These are phyloP conservation scores for Penicillium sp. DNA, from an alignment of 2,329 filamentous ascomycete genomes.

Conservation along the genomic window DNA sequence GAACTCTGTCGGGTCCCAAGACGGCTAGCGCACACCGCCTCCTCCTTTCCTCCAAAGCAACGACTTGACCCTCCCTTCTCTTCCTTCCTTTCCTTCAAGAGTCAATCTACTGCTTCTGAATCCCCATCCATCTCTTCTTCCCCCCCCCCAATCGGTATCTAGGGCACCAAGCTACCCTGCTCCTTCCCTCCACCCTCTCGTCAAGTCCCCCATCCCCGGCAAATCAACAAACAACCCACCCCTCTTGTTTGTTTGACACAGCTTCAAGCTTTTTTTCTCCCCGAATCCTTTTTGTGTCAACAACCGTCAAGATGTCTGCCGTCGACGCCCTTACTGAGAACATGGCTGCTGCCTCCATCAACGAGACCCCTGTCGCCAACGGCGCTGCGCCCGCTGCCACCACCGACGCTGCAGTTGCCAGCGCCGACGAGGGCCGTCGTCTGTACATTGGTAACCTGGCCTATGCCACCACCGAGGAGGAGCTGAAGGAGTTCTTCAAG, in stretches of 20 bases:
- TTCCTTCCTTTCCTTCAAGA: constrained; percentile 24
- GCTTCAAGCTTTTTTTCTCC: constrained; percentile 16
- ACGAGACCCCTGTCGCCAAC: constrained; percentile 65
- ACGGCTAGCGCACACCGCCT: constrained; percentile 23
- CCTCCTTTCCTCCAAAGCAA: constrained; percentile 18
- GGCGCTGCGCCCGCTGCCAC: constrained; percentile 63
- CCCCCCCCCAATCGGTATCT: constrained; percentile 53
- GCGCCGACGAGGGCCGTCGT: constrained; percentile 97
- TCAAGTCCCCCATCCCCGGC: constrained; percentile 46
- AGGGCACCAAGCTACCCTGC: constrained; percentile 90
- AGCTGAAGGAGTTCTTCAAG: constrained; percentile 99
- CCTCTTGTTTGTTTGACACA: constrained; percentile 67
- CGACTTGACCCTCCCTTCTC: constrained; percentile 16
- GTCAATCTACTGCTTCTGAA: constrained; percentile 13
- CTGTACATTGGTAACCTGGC: constrained; percentile 99
- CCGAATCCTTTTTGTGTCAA: constrained; percentile 35
- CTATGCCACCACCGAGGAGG: constrained; percentile 99
- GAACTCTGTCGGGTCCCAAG: not conserved
- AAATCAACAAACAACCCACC: constrained; percentile 36
- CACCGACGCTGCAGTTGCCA: constrained; percentile 87
- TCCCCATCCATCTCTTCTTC: constrained; percentile 25
- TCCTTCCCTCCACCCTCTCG: constrained; percentile 58
- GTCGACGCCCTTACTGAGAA: constrained; percentile 69
- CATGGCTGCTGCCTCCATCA: constrained; percentile 67
- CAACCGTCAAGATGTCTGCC: constrained; percentile 70